Base-by-base conservation (phyloP, 371 early-diverging fungal species). In the Funneliformis caledonium region DNA sequence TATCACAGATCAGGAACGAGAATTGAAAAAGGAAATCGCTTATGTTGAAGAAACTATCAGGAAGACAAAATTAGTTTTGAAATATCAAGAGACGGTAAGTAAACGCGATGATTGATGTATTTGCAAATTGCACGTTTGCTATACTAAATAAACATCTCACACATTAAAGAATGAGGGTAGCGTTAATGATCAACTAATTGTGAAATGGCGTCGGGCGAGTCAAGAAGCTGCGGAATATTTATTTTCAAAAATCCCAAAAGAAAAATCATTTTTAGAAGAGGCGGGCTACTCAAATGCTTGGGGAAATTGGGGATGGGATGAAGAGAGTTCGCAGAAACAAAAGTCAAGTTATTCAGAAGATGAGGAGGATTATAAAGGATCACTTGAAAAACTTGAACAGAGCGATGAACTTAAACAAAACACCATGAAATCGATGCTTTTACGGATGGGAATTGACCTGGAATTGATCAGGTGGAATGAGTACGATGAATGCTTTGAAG, bases 211-310 rank as follows among this genome's bases (percentile, higher is more conserved):
- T 47, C 26, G 16, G 6, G 79, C 70, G 43, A 79, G 79, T 48
- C 79, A 79, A 61, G 59, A 69, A 56, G 68, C 79, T n/a, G 79
- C 79, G n/a, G 79, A 79, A 65, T 79, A 50, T 56, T 33, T 67
- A 45, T 70, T 69, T 43, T 52, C 50, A 7, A 79, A 79, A 42
- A 45, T 79, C 7, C 68, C 72, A 9, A 72, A 64, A 64, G 37
- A 70, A 52, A 60, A 16, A 16, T 78, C 78, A 45, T 26, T 67
- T 56, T 37, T 69, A 33, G 42, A 69, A 37, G 48, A 70, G 19
- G 16, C 68, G 3, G 67, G 70, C 14, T 70, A 22, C 59, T 69
- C 79, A 9, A 64, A 64, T 64, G 37, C 69, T 19, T 79, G 59
- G 56, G 42, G n/a, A 16, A 68, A 79, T 79, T 79, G 72, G 68